These are phyloP conservation scores for Davidsoniella australis DNA, from an alignment of 2,329 filamentous ascomycete species.

Conservation along the genomic window DNA sequence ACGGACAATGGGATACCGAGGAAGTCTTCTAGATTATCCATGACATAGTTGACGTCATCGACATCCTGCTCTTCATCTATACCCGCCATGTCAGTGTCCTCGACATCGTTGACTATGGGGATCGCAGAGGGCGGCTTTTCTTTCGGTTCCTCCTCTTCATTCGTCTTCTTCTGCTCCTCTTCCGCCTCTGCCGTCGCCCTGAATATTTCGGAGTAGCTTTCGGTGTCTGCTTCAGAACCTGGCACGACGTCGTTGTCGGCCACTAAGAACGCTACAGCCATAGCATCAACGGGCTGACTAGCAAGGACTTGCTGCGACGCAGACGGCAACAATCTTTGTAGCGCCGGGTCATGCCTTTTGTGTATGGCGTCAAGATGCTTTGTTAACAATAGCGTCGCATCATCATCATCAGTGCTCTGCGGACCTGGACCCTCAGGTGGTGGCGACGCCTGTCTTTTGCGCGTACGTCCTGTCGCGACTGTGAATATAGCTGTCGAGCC, in stretches of 20 bases:
- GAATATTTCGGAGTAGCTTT: conserved; percentile 8
- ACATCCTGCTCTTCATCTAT: conserved; percentile 19
- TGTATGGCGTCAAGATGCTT: conserved; percentile 9
- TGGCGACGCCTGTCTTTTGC: conserved; percentile 5
- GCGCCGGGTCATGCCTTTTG: not conserved
- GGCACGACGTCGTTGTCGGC: conserved; percentile 21
- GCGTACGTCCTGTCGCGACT: conserved; percentile 1
- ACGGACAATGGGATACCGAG: conserved; percentile 22
- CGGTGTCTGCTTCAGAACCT: conserved; percentile 7
- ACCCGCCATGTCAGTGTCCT: conserved; percentile 6
- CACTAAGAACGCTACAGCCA: conserved; percentile 32
- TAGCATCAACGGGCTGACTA: conserved; percentile 27
- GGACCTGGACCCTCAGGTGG: not conserved
- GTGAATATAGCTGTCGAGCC: conserved; percentile 9
- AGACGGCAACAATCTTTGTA: conserved; percentile 22
- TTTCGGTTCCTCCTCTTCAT: conserved; percentile 9
- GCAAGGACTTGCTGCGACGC: conserved; percentile 24
- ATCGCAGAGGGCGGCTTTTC: not conserved
- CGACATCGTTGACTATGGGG: not conserved
- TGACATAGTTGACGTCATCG: conserved; percentile 29
- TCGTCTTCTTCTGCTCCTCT: conserved; percentile 4
- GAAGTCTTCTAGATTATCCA: conserved; percentile 30
- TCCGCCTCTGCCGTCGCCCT: conserved; percentile 3
- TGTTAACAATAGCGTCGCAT: conserved; percentile 14
- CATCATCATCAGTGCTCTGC: not conserved